Conservation (phyloP, 352 stramenopile genomes). For the Globisporangium takayamanum region DNA sequence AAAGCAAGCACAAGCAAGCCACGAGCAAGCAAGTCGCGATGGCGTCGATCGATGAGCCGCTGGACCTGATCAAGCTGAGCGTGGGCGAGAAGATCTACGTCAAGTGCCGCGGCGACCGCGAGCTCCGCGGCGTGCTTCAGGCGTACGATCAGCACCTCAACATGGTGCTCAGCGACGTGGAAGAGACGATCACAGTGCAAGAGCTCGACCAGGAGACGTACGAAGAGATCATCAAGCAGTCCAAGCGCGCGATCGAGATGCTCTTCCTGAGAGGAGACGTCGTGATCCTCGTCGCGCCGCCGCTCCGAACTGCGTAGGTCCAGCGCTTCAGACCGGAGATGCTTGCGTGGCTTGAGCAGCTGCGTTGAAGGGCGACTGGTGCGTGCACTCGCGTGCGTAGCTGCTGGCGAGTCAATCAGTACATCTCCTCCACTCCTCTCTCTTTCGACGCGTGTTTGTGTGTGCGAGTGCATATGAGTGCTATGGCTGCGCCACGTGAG, state of each 20-base stretch:
- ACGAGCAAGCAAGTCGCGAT: slow-evolving; percentile 22
- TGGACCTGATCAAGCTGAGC: slow-evolving; percentile 98
- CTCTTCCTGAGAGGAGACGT: slow-evolving; percentile 99
- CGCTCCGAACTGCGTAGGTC: slow-evolving; percentile 88
- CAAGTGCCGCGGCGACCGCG: slow-evolving; percentile 96
- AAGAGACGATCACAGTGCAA: slow-evolving; percentile 97
- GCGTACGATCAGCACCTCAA: slow-evolving; percentile 99
- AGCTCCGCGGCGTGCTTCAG: slow-evolving; percentile 96
- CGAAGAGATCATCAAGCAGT: slow-evolving; percentile 96
- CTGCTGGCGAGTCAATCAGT: not conserved
- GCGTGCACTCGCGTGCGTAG: not conserved
- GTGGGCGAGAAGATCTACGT: slow-evolving; percentile 99
- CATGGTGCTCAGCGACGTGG: slow-evolving; percentile 97
- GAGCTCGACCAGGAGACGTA: slow-evolving; percentile 97
- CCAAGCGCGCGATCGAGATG: slow-evolving; percentile 96
- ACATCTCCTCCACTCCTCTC: not conserved
- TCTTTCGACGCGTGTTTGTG: not conserved
- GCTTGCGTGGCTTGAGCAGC: not conserved
- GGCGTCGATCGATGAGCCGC: slow-evolving; percentile 91
- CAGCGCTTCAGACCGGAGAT: not conserved
- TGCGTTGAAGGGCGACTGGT: not conserved
- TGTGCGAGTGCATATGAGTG: too few relatives aligned
- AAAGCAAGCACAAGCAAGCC: not conserved
- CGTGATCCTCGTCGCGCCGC: slow-evolving; percentile 97
- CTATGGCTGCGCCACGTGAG: not conserved